Evolutionary conservation across 345 rosid genomes (phyloP), one percentile per base, ranked within the genome.

Genomic region (Linum lewisii): DNA sequence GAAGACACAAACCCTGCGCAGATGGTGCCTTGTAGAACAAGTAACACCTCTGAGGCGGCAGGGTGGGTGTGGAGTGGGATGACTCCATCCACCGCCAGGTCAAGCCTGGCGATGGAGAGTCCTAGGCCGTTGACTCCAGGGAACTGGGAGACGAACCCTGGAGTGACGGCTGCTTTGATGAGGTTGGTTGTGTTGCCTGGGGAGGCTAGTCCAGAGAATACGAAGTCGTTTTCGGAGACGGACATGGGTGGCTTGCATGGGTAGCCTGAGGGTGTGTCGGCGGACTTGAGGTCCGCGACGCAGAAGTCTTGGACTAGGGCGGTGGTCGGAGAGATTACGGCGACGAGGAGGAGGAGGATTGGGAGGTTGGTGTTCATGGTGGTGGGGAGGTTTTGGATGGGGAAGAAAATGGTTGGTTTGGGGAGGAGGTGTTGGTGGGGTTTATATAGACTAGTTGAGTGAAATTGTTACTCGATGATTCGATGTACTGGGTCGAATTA

Each of bases 1-100:
- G 85, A 75, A n/a, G 92, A 80, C 13, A 90, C 73, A 75, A 90
- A 90, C 6, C 97, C 97, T 0, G 95, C 97, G 54, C 78, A 75
- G 34, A 90, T 78, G 20, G 82, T 9, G 44, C 95, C 97, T 51
- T 78, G 60, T 0, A 79, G 2, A 2, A 90, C 93, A 9, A 82
- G 0, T 3, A 87, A 77, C 16, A 75, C 62, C 64, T 90, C 95
- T 0, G 88, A 73, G 32, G 54, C 95, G 4, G 85, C 84, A 1
- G 97, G 97, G 73, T 87, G 97, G 15, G 93, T 84, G 77, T 87
- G 95, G 62, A 87, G 75, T 6, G 95, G 95, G 50, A 87, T 42
- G 23, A 90, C 95, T 24, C 97, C 97, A 0, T 77, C 86, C 1
- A 7, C 24, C 4, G 87, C 90, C 70, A 90, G 51, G 78, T 90